phyloP scores from a whole-genome alignment of 1,284 basidiomycete species.

The Moesziomyces sp. region DNA sequence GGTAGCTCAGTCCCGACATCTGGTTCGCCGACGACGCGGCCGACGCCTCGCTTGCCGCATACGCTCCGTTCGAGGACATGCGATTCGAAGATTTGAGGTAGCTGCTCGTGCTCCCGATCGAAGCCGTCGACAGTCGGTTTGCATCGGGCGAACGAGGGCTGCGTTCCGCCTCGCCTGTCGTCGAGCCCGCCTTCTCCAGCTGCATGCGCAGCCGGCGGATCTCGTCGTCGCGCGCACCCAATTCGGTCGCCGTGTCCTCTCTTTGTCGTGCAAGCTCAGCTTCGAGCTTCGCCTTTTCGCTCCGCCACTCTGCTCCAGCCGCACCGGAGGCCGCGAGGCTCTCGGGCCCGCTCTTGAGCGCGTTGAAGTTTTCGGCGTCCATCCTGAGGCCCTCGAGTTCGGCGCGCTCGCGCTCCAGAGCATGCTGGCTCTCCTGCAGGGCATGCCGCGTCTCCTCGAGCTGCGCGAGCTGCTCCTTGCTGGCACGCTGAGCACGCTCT shows the following conservation, averaged over 20 bases:
- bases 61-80: constrained; percentile 65
- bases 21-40: constrained; percentile 74
- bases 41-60: constrained; percentile 71
- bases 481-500: constrained; percentile 69
- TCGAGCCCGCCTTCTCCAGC: constrained; percentile 64
- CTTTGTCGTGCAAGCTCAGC: constrained; percentile 69
- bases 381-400: constrained; percentile 86
- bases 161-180: not conserved
- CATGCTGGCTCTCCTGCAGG: constrained; percentile 83
- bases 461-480: constrained; percentile 19
- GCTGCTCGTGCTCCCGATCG: constrained; percentile 22
- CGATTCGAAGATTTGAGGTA: constrained; percentile 56
- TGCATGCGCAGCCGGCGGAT: constrained; percentile 44
- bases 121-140: constrained; percentile 13
- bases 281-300: constrained; percentile 42
- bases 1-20: constrained; percentile 74
- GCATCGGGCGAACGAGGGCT: constrained; percentile 56
- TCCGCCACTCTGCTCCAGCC: constrained; percentile 47
- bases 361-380: constrained; percentile 70
- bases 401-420: constrained; percentile 88
- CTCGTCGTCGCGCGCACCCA: constrained; percentile 29
- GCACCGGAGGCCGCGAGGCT: constrained; percentile 15
- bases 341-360: constrained; percentile 38
- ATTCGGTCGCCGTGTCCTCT: not conserved
- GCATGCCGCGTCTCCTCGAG: constrained; percentile 77